phyloP scores from a whole-genome alignment of 2,329 filamentous ascomycete genomes.

The Colletotrichum noveboracense region DNA sequence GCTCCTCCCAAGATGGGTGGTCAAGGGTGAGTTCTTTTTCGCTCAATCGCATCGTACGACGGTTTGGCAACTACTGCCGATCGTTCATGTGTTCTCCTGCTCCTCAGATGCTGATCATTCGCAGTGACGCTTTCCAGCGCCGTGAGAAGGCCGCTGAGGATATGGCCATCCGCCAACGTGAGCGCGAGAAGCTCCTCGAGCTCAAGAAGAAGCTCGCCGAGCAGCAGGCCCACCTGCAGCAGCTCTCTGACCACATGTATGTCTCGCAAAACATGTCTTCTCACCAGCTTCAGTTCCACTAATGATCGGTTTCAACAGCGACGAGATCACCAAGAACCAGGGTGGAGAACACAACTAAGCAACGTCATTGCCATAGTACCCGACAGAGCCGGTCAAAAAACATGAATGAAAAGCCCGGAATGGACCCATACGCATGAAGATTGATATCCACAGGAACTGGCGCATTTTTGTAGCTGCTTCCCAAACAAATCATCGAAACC shows the following conservation, averaged over 20 bases:
- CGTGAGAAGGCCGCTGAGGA: constrained; percentile 90
- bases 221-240: constrained; percentile 83
- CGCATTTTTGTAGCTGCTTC: not conserved
- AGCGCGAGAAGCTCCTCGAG: constrained; percentile 85
- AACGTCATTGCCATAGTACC: not conserved
- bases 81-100: not conserved
- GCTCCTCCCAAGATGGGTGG: constrained; percentile 59
- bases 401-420: not conserved
- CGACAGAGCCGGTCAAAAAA: not conserved
- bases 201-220: constrained; percentile 76
- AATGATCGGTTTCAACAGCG: constrained; percentile 50
- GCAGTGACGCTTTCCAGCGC: constrained; percentile 89
- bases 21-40: constrained; percentile 50
- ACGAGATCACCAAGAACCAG: constrained; percentile 77
- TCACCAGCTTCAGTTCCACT: not conserved
- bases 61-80: not conserved
- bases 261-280: constrained; percentile 33
- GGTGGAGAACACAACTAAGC: constrained; percentile 69
- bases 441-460: constrained; percentile 3
- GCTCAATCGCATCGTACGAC: not conserved
- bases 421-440: not conserved
- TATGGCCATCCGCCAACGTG: constrained; percentile 82
- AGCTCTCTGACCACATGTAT: constrained; percentile 87
- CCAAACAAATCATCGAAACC: not conserved
- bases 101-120: constrained; percentile 38